These are phyloP conservation scores for Trichophyton rubrum DNA, from an alignment of 2,329 filamentous ascomycete species.

Conservation along the genomic window DNA sequence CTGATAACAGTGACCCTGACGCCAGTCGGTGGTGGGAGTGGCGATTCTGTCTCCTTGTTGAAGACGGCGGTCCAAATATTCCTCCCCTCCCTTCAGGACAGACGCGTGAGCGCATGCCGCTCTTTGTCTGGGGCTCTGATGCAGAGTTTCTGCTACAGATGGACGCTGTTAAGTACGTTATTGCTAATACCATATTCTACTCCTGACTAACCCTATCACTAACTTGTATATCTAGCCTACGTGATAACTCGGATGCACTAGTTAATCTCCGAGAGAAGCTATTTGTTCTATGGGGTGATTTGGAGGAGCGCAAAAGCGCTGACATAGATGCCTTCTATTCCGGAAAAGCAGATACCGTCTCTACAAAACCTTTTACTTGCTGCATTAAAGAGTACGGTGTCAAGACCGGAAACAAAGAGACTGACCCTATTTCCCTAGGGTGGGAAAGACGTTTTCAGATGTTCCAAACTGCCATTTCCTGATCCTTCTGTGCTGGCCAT, in stretches of 20 bases:
- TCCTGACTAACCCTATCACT: background rate
- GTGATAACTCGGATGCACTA: constrained; percentile 40
- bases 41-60: constrained; percentile 67
- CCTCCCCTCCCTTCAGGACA: constrained; percentile 16
- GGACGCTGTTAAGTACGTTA: constrained; percentile 42
- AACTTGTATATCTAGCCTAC: constrained; percentile 38
- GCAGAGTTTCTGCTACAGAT: constrained; percentile 46
- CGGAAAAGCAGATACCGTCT: constrained; percentile 21
- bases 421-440: constrained; percentile 22
- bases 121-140: constrained; percentile 51
- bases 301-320: constrained; percentile 56
- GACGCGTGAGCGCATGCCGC: constrained; percentile 46
- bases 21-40: constrained; percentile 54
- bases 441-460: constrained; percentile 55
- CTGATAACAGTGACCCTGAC: constrained; percentile 18
- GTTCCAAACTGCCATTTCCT: constrained; percentile 49
- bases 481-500: background rate
- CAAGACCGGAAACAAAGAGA: constrained; percentile 6
- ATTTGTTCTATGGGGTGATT: constrained; percentile 71
- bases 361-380: constrained; percentile 53
- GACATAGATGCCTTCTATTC: constrained; percentile 16
- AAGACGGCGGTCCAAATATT: constrained; percentile 45
- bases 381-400: constrained; percentile 62
- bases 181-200: constrained; percentile 7
- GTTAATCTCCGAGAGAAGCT: constrained; percentile 53